Conservation (phyloP, 371 early-diverging fungal genomes). For the Mortierella polycephala region DNA sequence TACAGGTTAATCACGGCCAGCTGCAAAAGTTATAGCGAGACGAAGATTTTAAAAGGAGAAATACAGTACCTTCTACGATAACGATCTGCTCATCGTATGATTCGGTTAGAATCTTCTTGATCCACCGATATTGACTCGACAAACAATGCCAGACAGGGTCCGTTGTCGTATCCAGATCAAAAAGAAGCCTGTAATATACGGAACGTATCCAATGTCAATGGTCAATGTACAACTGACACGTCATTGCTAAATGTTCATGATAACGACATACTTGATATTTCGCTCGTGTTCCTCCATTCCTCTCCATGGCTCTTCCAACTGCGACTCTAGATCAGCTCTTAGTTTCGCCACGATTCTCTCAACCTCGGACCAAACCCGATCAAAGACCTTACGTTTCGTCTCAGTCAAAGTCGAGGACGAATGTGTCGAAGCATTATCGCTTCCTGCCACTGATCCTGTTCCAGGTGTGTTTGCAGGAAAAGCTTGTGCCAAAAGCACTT, state of each 20-base stretch:
- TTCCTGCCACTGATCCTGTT: neutral
- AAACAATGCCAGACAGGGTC: conserved; percentile 95
- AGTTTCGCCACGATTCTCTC: conserved; percentile 82
- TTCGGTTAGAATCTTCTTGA: conserved; percentile 77
- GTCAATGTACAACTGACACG: neutral
- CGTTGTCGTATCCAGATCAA: conserved; percentile 83
- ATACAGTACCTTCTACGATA: conserved; percentile 56
- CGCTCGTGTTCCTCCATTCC: conserved; percentile 92
- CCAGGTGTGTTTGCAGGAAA: conserved; percentile 33
- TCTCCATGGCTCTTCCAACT: conserved; percentile 82
- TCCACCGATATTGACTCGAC: conserved; percentile 90
- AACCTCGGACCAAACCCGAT: conserved; percentile 94
- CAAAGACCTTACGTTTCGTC: conserved; percentile 86
- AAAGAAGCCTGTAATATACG: conserved; percentile 63
- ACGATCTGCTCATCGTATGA: conserved; percentile 66
- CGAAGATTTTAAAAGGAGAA: neutral
- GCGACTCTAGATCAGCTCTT: conserved; percentile 75
- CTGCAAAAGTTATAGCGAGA: neutral
- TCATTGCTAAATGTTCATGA: neutral
- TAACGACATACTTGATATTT: conserved; percentile 76
- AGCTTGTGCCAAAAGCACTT: conserved; percentile 62
- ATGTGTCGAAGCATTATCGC: conserved; percentile 32
- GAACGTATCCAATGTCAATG: too few relatives aligned
- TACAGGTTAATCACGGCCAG: neutral
- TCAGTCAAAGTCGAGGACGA: conserved; percentile 56